phyloP scores from a whole-genome alignment of 768 basidiomycete species.

The Amanita muscaria region DNA sequence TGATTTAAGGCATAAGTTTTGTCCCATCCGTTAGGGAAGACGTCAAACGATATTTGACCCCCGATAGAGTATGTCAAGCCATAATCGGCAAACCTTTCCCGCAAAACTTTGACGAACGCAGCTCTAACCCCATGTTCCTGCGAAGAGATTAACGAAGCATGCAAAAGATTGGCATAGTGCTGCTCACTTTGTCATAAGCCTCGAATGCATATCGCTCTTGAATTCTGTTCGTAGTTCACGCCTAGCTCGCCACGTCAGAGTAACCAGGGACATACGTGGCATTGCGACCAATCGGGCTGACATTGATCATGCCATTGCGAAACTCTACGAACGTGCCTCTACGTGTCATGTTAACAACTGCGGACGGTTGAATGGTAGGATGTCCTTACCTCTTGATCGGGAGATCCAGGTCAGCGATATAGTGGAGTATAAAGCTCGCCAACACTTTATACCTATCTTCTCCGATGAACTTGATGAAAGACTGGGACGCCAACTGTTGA shows the following conservation, averaged over 20 bases:
- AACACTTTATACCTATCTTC: slow-evolving; percentile 90
- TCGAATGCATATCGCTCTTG: slow-evolving; percentile 78
- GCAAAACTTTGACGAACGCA: slow-evolving; percentile 66
- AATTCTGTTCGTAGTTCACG: slow-evolving; percentile 44
- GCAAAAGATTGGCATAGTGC: too few relatives aligned
- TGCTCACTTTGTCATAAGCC: slow-evolving; percentile 67
- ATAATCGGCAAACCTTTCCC: slow-evolving; percentile 78
- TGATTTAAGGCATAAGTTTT: slow-evolving; percentile 86
- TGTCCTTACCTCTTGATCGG: slow-evolving; percentile 83
- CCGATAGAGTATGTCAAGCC: slow-evolving; percentile 88
- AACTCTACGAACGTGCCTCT: slow-evolving; percentile 97
- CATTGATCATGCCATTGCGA: slow-evolving; percentile 95
- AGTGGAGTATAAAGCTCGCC: slow-evolving; percentile 88
- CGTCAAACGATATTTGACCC: slow-evolving; percentile 92
- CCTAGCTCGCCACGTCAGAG: too few relatives aligned
- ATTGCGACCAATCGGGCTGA: slow-evolving; percentile 93
- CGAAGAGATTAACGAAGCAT: too few relatives aligned
- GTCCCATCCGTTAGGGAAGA: slow-evolving; percentile 92
- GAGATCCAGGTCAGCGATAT: slow-evolving; percentile 87
- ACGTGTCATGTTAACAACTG: neutral
- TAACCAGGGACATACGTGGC: slow-evolving; percentile 74
- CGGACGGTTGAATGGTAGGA: neutral
- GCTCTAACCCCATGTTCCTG: slow-evolving; percentile 63
- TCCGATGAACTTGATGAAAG: slow-evolving; percentile 84
- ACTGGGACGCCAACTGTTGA: slow-evolving; percentile 61